A percentile compares a stretch with the other conserved stretches of the same genome.
phyloP scores from a whole-genome alignment of 2,329 filamentous ascomycete genomes.

The Niveomyces coronatus region DNA sequence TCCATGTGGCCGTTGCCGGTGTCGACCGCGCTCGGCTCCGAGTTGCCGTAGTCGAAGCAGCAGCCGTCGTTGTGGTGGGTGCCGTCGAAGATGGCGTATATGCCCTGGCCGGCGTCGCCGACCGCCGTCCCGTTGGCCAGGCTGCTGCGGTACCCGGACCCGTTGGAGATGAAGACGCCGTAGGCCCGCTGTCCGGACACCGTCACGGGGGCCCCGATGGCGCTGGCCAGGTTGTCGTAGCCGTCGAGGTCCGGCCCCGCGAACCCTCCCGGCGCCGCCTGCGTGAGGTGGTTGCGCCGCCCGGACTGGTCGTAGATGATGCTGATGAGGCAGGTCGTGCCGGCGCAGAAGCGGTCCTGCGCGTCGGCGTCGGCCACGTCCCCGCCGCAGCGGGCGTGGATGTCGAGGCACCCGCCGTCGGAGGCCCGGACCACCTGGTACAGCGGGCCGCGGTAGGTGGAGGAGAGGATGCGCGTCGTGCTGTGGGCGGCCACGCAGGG shows the following conservation, averaged over 20 bases:
- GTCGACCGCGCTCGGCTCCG: slow-evolving; percentile 39
- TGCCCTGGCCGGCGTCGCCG: slow-evolving; percentile 45
- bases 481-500: slow-evolving; percentile 52
- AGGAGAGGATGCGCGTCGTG: slow-evolving; percentile 52
- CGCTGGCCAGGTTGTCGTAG: slow-evolving; percentile 49
- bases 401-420: slow-evolving; percentile 31
- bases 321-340: slow-evolving; percentile 52
- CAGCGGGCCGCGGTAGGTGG: slow-evolving; percentile 37
- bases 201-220: slow-evolving; percentile 49
- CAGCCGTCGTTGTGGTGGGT: slow-evolving; percentile 47
- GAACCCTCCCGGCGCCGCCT: slow-evolving; percentile 46
- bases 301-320: slow-evolving; percentile 59
- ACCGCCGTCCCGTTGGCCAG: slow-evolving; percentile 38
- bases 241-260: slow-evolving; percentile 44
- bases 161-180: slow-evolving; percentile 51
- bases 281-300: slow-evolving; percentile 48
- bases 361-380: slow-evolving; percentile 50
- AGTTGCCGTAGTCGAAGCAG: slow-evolving; percentile 49
- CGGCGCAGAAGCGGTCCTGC: slow-evolving; percentile 51
- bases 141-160: slow-evolving; percentile 56
- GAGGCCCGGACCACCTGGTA: slow-evolving; percentile 50
- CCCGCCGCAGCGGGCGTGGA: slow-evolving; percentile 43
- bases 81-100: slow-evolving; percentile 50
- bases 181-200: slow-evolving; percentile 52
- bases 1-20: slow-evolving; percentile 59